phyloP scores from a whole-genome alignment of 2,329 filamentous ascomycete genomes.

The Scytalidium lignicola region DNA sequence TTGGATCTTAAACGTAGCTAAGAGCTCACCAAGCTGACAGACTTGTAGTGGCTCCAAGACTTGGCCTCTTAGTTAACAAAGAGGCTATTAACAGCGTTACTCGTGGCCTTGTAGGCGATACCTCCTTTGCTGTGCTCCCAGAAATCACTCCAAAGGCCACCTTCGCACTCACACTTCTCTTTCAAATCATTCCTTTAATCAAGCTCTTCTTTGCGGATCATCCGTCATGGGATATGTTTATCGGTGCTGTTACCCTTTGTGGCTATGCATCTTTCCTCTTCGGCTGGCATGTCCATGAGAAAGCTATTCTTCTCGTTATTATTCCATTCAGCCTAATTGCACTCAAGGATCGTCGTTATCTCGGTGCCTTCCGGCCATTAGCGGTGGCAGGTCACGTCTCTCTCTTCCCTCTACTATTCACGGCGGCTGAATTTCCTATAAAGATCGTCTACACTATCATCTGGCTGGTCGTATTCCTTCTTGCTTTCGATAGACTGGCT shows the following conservation, averaged over 20 bases:
- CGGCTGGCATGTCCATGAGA: slow-evolving; percentile 98
- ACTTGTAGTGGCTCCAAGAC: slow-evolving; percentile 66
- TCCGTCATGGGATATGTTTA: slow-evolving; percentile 83
- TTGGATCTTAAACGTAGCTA: neutral
- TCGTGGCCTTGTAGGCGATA: slow-evolving; percentile 87
- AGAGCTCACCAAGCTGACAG: slow-evolving; percentile 27
- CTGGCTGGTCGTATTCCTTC: slow-evolving; percentile 83
- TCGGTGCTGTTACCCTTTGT: slow-evolving; percentile 85
- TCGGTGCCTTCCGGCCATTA: slow-evolving; percentile 85
- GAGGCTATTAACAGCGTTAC: slow-evolving; percentile 85
- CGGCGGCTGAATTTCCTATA: slow-evolving; percentile 84
- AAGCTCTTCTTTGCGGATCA: slow-evolving; percentile 78
- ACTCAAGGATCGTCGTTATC: slow-evolving; percentile 81
- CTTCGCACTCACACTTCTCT: slow-evolving; percentile 75
- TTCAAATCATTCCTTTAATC: slow-evolving; percentile 72
- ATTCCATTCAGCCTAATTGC: slow-evolving; percentile 93
- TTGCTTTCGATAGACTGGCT: slow-evolving; percentile 81
- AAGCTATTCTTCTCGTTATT: slow-evolving; percentile 89
- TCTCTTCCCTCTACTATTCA: slow-evolving; percentile 90
- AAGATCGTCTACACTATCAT: slow-evolving; percentile 91
- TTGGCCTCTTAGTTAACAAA: slow-evolving; percentile 68
- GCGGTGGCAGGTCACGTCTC: slow-evolving; percentile 94
- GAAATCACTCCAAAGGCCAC: slow-evolving; percentile 76
- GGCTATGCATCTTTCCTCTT: slow-evolving; percentile 96
- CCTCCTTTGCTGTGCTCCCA: slow-evolving; percentile 87